A percentile compares a stretch with the other conserved stretches of the same genome.
phyloP scores from a whole-genome alignment of 257 asterid genomes.

The Fraxinus anomala region DNA sequence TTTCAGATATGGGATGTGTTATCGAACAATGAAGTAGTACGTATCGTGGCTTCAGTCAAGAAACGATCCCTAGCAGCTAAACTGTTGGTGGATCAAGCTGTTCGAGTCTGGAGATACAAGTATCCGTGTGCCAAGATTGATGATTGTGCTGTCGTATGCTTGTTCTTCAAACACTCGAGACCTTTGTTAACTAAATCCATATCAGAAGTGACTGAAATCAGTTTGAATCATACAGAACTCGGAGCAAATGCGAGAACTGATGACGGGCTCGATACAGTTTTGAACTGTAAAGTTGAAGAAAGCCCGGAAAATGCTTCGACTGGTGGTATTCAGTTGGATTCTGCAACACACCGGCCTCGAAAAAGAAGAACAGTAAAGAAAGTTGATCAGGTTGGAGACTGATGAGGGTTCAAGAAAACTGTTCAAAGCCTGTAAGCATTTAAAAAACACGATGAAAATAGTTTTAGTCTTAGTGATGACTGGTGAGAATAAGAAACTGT shows the following conservation, averaged over 20 bases:
- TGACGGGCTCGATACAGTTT: slow-evolving; percentile 77
- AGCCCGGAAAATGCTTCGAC: slow-evolving; percentile 20
- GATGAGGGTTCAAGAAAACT: not conserved
- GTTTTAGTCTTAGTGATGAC: slow-evolving; percentile 1
- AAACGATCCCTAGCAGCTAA: slow-evolving; percentile 68
- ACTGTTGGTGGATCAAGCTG: slow-evolving; percentile 59
- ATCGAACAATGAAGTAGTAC: slow-evolving; percentile 65
- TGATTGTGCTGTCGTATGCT: slow-evolving; percentile 69
- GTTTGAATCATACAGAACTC: slow-evolving; percentile 45
- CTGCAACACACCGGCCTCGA: slow-evolving; percentile 25
- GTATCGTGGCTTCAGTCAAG: slow-evolving; percentile 59
- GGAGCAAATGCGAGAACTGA: slow-evolving; percentile 42
- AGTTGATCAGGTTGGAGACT: slow-evolving; percentile 31
- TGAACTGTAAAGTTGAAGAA: slow-evolving; percentile 44
- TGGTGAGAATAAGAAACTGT: not conserved
- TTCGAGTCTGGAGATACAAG: slow-evolving; percentile 67
- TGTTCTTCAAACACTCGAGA: slow-evolving; percentile 64
- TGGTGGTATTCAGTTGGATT: slow-evolving; percentile 21
- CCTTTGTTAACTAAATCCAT: slow-evolving; percentile 52
- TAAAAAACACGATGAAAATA: not conserved
- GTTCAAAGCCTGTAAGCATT: not conserved
- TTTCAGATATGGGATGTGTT: slow-evolving; percentile 85
- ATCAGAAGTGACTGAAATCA: slow-evolving; percentile 48
- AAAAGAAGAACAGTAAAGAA: slow-evolving; percentile 38
- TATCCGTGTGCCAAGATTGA: slow-evolving; percentile 73